phyloP scores from a whole-genome alignment of 495 filamentous ascomycete species.

The Neurospora terricola region DNA sequence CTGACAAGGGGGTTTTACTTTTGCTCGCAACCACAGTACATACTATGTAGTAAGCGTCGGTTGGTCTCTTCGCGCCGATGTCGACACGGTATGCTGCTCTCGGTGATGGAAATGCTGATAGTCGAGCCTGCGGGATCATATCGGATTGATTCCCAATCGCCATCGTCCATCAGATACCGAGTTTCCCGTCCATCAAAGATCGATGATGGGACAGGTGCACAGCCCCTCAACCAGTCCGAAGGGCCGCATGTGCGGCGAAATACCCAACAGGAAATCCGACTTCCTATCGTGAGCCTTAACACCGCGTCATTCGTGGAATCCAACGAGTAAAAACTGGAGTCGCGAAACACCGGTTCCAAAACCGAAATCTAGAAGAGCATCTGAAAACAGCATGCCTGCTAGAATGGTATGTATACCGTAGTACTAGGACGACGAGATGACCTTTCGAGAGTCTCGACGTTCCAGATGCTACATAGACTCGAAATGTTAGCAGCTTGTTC shows the following conservation, averaged over 20 bases:
- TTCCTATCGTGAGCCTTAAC: not conserved
- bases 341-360: not conserved
- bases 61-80: not conserved
- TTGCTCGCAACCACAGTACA: no score
- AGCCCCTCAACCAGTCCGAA: not conserved
- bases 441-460: not conserved
- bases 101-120: not conserved
- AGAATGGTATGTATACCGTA: not conserved
- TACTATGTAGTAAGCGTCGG: no score
- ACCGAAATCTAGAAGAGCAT: not conserved
- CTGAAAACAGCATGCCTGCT: not conserved
- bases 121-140: not conserved
- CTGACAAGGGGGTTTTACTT: no score
- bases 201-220: not conserved
- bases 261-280: not conserved
- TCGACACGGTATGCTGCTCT: not conserved
- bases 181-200: not conserved
- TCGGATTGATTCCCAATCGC: not conserved
- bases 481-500: not conserved
- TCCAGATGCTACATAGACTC: not conserved
- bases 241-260: not conserved
- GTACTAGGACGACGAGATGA: not conserved
- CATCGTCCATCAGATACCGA: not conserved
- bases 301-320: not conserved
- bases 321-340: not conserved